Evolutionary conservation across 768 basidiomycete genomes (phyloP).

Genomic region (Coprinellus micaceus): DNA sequence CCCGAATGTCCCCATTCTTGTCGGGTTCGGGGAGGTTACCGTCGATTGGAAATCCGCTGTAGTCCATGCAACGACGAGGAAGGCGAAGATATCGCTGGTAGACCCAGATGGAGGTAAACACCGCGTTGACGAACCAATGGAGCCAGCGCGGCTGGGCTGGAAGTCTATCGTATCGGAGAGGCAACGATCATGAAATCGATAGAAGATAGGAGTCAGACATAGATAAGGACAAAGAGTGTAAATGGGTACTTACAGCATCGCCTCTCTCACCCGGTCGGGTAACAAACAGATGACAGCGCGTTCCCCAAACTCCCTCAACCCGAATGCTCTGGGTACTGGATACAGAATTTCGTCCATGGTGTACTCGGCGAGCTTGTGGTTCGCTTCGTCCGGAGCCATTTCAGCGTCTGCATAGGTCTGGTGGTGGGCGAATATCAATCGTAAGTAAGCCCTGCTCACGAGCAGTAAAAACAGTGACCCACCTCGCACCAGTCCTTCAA

Average conservation of each 20-base stretch:
- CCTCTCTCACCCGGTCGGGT: conserved; percentile 41
- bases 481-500: conserved; percentile 39
- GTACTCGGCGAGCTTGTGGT: conserved; percentile 34
- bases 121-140: conserved; percentile 20
- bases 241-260: conserved; percentile 40
- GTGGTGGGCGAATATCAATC: neutral
- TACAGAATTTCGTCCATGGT: conserved; percentile 41
- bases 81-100: conserved; percentile 37
- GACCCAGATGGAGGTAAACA: conserved; percentile 25
- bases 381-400: conserved; percentile 41
- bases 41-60: conserved; percentile 14
- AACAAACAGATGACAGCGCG: conserved; percentile 34
- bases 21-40: conserved; percentile 17
- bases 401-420: conserved; percentile 39
- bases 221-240: neutral
- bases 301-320: conserved; percentile 33
- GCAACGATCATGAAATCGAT: too few species aligned
- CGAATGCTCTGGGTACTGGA: conserved; percentile 33
- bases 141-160: conserved; percentile 33
- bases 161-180: conserved; percentile 25
- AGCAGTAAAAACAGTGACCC: conserved; percentile 1
- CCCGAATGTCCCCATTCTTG: conserved; percentile 13
- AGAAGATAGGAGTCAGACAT: too few species aligned
- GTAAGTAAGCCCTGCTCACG: neutral
- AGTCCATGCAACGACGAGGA: conserved; percentile 27